Evolutionary conservation across 2,329 filamentous ascomycete genomes (phyloP).

Genomic region (Aspergillus sp.): DNA sequence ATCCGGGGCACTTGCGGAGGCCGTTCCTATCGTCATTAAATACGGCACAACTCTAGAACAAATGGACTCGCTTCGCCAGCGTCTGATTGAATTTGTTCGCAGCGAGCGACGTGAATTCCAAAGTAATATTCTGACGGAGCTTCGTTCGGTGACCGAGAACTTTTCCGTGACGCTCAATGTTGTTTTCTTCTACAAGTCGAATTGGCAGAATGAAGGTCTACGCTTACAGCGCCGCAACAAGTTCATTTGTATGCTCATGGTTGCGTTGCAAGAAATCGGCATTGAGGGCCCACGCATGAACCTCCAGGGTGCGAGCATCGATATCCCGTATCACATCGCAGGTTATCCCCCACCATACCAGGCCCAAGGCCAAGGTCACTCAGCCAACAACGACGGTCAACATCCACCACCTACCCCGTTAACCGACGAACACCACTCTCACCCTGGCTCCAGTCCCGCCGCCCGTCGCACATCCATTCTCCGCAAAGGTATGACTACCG

Average conservation of each 20-base stretch:
- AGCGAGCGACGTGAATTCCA: conserved; percentile 89
- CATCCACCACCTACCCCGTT: conserved; percentile 38
- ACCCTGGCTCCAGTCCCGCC: conserved; percentile 28
- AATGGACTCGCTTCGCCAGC: conserved; percentile 77
- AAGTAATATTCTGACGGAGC: conserved; percentile 79
- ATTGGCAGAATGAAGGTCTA: conserved; percentile 91
- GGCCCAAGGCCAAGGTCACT: conserved; percentile 40
- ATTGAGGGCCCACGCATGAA: conserved; percentile 81
- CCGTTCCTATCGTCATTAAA: conserved; percentile 78
- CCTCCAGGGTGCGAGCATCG: conserved; percentile 65
- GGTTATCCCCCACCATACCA: conserved; percentile 48
- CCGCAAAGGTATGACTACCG: conserved; percentile 48
- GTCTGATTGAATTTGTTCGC: conserved; percentile 79
- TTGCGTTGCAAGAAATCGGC: conserved; percentile 76
- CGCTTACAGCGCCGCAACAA: conserved; percentile 90
- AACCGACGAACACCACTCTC: conserved; percentile 18
- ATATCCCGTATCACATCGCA: conserved; percentile 66
- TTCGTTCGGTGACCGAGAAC: conserved; percentile 76
- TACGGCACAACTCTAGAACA: conserved; percentile 83
- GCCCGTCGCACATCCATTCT: conserved; percentile 54
- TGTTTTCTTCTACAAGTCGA: conserved; percentile 96
- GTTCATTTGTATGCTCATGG: conserved; percentile 89
- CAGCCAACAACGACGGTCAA: conserved; percentile 44
- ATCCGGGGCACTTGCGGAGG: conserved; percentile 83
- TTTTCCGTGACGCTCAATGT: conserved; percentile 87